A percentile compares a stretch with the other conserved stretches of the same genome.
Conservation (phyloP, 768 basidiomycete species). For the Hericium rajendrae region DNA sequence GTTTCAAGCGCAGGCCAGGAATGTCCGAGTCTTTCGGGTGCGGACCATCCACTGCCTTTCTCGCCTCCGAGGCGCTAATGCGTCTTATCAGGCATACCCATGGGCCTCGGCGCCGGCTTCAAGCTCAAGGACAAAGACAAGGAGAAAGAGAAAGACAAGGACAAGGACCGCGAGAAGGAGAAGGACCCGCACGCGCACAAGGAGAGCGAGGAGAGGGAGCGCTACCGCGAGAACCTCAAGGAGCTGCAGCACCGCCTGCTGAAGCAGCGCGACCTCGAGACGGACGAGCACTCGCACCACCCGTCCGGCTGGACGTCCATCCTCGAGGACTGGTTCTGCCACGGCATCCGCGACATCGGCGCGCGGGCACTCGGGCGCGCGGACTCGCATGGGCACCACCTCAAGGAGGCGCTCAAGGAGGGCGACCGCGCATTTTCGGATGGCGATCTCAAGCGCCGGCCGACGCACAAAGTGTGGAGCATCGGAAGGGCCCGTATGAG, state of each 20-base stretch:
- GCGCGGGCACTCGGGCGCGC: constrained; percentile 24
- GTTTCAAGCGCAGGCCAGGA: constrained; percentile 57
- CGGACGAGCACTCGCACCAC: constrained; percentile 13
- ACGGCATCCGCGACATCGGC: constrained; percentile 18
- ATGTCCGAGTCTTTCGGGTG: constrained; percentile 73
- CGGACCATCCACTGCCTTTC: background rate
- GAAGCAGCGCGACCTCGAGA: constrained; percentile 18
- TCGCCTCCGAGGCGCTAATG: background rate
- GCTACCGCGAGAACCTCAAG: constrained; percentile 11
- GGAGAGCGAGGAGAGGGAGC: constrained; percentile 20
- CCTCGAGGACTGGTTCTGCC: constrained; percentile 66
- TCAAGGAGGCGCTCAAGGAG: constrained; percentile 23
- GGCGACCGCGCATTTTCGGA: constrained; percentile 11
- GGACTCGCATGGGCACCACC: constrained; percentile 15
- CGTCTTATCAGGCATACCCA: constrained; percentile 51
- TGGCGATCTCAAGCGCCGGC: constrained; percentile 35
- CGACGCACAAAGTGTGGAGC: constrained; percentile 32
- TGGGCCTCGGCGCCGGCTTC: constrained; percentile 71
- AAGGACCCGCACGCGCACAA: constrained; percentile 28
- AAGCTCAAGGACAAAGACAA: constrained; percentile 45
- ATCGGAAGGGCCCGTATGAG: constrained; percentile 66
- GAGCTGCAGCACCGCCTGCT: constrained; percentile 17
- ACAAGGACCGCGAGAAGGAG: constrained; percentile 22
- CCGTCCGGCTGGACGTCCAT: constrained; percentile 63
- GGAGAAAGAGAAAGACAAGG: constrained; percentile 25